Evolutionary conservation across 2,329 filamentous ascomycete species (phyloP).

Genomic region (Claviceps quebecensis): DNA sequence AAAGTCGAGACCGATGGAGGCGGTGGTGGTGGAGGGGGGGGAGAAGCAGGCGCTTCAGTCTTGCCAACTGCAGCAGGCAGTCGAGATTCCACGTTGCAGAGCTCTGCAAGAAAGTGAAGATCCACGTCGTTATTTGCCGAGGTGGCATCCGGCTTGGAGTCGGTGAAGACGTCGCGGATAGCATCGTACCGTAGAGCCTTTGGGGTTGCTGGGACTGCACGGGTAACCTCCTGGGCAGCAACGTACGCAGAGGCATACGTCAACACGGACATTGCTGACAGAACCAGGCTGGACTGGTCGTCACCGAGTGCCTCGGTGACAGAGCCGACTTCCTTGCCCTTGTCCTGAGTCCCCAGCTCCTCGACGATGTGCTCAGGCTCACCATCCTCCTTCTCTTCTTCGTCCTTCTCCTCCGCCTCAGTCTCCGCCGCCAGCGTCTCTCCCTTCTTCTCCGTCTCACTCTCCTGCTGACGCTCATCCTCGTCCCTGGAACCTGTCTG

Average conservation of each 20-base stretch:
- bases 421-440: background rate
- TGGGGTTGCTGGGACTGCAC: slow-evolving; percentile 13
- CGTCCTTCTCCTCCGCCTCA: background rate
- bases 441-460: background rate
- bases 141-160: slow-evolving; percentile 18
- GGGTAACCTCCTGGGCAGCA: slow-evolving; percentile 15
- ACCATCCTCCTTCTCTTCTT: background rate
- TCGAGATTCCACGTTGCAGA: slow-evolving; percentile 19
- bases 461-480: background rate
- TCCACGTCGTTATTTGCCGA: slow-evolving; percentile 12
- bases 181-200: slow-evolving; percentile 23
- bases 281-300: slow-evolving; percentile 12
- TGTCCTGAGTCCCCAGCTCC: background rate
- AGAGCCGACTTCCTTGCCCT: slow-evolving; percentile 10
- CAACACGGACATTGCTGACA: slow-evolving; percentile 18
- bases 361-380: background rate
- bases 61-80: slow-evolving; percentile 11
- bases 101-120: slow-evolving; percentile 21
- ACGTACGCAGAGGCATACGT: slow-evolving; percentile 19
- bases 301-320: slow-evolving; percentile 4
- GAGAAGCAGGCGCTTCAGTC: background rate
- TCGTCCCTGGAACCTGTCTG: background rate
- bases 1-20: background rate
- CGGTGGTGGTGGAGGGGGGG: too few relatives aligned
- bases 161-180: slow-evolving; percentile 28